These are phyloP conservation scores for Dothideomycetes sp. DNA, from an alignment of 2,329 filamentous ascomycete genomes.

Conservation along the genomic window DNA sequence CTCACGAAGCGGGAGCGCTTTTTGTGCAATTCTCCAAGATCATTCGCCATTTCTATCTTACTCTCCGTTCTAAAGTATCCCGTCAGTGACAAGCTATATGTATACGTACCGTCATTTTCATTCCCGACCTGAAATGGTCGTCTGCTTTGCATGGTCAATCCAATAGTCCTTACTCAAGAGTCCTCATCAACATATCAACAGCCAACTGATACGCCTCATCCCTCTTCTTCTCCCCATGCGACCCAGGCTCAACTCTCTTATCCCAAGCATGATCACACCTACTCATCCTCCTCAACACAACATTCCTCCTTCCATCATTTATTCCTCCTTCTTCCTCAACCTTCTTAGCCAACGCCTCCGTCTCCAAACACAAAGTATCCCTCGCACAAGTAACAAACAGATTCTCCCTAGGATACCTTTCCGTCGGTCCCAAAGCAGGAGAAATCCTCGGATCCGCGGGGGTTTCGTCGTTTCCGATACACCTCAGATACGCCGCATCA, in stretches of 20 bases:
- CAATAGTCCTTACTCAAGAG: too few species aligned
- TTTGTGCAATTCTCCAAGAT: too few species aligned
- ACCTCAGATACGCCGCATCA: conserved; percentile 27
- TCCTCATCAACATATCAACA: conserved; percentile 17
- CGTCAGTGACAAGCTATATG: too few species aligned
- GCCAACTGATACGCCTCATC: conserved; percentile 26
- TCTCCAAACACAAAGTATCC: conserved; percentile 31
- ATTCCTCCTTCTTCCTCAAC: conserved; percentile 16
- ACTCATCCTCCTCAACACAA: conserved; percentile 23
- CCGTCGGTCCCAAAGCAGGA: conserved; percentile 23
- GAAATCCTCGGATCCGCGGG: conserved; percentile 28
- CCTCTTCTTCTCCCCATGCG: conserved; percentile 21
- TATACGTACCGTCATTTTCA: too few species aligned
- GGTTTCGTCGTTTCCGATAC: conserved; percentile 14
- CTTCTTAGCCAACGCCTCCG: conserved; percentile 26
- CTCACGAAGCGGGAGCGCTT: too few species aligned
- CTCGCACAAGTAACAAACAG: conserved; percentile 29
- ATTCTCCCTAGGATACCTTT: conserved; percentile 21
- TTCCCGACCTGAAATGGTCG: too few species aligned
- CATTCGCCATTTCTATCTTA: too few species aligned
- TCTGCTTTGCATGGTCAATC: too few species aligned
- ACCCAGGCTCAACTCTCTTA: conserved; percentile 25
- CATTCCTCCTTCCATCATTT: conserved; percentile 17
- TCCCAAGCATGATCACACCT: conserved; percentile 31
- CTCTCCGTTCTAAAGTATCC: too few species aligned